Evolutionary conservation across 2,329 filamentous ascomycete species (phyloP), one percentile per base, ranked within the genome.

Genomic region (Fusarium pseudonygamai): DNA sequence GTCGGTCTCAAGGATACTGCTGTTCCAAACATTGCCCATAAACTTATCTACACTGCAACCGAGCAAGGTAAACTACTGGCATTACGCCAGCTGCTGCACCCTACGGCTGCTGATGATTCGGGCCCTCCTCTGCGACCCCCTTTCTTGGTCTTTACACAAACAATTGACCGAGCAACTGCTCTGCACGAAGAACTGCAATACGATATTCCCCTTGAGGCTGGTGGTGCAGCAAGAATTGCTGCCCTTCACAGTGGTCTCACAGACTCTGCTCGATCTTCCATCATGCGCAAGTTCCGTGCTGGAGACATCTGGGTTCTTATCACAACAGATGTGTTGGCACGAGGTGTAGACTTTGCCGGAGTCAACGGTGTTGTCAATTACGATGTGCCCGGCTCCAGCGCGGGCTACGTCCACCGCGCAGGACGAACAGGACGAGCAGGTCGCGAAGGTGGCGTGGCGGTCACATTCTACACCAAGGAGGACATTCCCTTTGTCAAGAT

Each of bases 331-430:
- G 89, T 99, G 13, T 87, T 99, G 16, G 93, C 95, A 22, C 93
- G 96, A 39, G 96, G 96, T 26, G 92, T 99, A 45, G 96, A 99
- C 82, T 98, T 99, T 84, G 91, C 93, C 14, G 96, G 96, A 56
- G 92, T 99, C 72, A 98, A 98, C 78, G 95, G 95, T 50, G 95
- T 99, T 0, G 93, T 99, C 58, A 99, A 98, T 83, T 99, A 98
- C 83, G 96, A 99, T 81, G 94, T 98, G 14, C 96, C 96, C 0
- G 94, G 92, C n/a, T 95, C 93, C 0, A 93, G 93, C 10, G 96
- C 95, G 1, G 91, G 91, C 3, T 99, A 99, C 79, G 93, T 99
- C 12, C 96, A 99, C 83, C 93, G 96, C 16, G 95, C 96, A 0
- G 96, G 96, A 1, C 90, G 96, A 52, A 98, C 96, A 0, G 96